Evolutionary conservation across 2,329 filamentous ascomycete species (phyloP).

Genomic region (Botrytis aclada): DNA sequence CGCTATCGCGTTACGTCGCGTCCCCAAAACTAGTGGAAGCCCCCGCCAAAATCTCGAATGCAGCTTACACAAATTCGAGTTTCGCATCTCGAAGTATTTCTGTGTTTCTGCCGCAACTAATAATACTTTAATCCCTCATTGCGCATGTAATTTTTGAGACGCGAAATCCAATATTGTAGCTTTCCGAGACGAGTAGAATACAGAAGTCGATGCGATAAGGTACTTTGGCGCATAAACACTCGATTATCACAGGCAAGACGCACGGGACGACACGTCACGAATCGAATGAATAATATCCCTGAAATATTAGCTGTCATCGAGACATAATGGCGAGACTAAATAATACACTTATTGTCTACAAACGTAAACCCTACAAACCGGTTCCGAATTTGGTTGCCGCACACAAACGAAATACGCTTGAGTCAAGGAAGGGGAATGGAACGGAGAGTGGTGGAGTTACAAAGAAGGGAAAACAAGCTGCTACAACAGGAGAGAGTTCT

Average conservation of each 20-base stretch:
- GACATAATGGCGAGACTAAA: not conserved
- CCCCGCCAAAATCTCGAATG: not conserved
- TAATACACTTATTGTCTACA: not conserved
- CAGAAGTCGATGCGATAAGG: not conserved
- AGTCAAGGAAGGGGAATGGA: not conserved
- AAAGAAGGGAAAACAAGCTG: not conserved
- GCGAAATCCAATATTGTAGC: not conserved
- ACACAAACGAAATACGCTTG: not conserved
- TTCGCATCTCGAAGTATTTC: not conserved
- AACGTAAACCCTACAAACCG: not conserved
- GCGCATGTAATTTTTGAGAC: not conserved
- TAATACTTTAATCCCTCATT: not conserved
- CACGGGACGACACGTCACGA: not conserved
- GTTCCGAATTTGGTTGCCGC: not conserved
- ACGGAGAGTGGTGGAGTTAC: not conserved
- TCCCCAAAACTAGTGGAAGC: not conserved
- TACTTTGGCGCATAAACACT: not conserved
- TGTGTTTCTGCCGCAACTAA: not conserved
- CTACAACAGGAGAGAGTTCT: not conserved
- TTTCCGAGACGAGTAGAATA: not conserved
- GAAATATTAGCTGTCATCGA: not conserved
- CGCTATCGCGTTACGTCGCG: not conserved
- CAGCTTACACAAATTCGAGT: not conserved
- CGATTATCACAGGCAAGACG: not conserved
- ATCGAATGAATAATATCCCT: not conserved